Evolutionary conservation across 495 filamentous ascomycete genomes (phyloP).

Genomic region (Neurospora sp.): DNA sequence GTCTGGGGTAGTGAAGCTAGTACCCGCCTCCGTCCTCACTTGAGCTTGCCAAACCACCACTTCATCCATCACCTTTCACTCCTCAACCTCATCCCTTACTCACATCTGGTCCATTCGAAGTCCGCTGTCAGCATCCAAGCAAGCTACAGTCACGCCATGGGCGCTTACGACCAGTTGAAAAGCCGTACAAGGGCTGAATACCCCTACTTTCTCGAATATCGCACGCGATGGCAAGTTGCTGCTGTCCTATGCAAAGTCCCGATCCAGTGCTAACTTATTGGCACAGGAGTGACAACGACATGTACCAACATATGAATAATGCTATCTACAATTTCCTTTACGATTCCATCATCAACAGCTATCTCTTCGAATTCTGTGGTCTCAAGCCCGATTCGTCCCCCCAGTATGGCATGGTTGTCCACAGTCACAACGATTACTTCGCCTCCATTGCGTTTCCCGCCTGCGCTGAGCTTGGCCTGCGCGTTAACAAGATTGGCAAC

Average conservation of each 20-base stretch:
- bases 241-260: neutral
- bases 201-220: slow-evolving; percentile 67
- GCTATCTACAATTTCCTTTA: slow-evolving; percentile 71
- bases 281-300: slow-evolving; percentile 83
- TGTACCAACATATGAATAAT: slow-evolving; percentile 87
- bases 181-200: slow-evolving; percentile 62
- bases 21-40: neutral
- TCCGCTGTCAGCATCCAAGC: neutral
- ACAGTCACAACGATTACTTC: slow-evolving; percentile 78
- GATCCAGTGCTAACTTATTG: neutral
- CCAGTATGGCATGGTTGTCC: slow-evolving; percentile 74
- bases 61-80: neutral
- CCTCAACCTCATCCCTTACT: neutral
- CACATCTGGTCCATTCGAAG: neutral
- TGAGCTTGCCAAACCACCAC: neutral
- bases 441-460: slow-evolving; percentile 74
- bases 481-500: slow-evolving; percentile 74
- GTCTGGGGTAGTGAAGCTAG: neutral
- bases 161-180: slow-evolving; percentile 42
- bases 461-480: slow-evolving; percentile 67
- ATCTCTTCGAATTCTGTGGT: slow-evolving; percentile 70
- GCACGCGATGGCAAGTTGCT: slow-evolving; percentile 69
- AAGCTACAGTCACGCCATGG: slow-evolving; percentile 15
- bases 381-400: slow-evolving; percentile 58
- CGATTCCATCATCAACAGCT: slow-evolving; percentile 86